Conservation (phyloP, 2,329 filamentous ascomycete genomes). For the Endoconidiophora polonica region DNA sequence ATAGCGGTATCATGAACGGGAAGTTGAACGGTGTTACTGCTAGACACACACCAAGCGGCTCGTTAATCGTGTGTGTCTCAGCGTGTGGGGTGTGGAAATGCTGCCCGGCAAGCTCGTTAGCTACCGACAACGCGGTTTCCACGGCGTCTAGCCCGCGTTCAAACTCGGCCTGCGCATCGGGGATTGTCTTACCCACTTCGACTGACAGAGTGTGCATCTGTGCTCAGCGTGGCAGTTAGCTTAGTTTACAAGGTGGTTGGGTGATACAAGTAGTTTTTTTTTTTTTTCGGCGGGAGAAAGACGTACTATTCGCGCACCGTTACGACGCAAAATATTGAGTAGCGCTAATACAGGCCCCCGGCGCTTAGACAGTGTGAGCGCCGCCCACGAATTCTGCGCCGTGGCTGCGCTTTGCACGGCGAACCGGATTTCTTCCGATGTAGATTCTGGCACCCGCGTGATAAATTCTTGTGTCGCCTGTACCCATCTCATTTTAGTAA, state of each 20-base stretch:
- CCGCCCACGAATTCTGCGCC: constrained; percentile 12
- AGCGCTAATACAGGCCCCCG: constrained; percentile 5
- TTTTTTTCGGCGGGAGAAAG: neutral
- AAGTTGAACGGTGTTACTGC: constrained; percentile 43
- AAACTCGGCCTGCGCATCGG: constrained; percentile 16
- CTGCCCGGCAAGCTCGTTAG: constrained; percentile 12
- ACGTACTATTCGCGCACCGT: constrained; percentile 12
- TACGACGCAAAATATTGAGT: constrained; percentile 3
- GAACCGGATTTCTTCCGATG: constrained; percentile 12
- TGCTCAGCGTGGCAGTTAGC: neutral
- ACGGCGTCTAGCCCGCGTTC: constrained; percentile 15
- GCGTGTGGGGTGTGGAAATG: constrained; percentile 1
- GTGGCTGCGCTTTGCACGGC: constrained; percentile 11
- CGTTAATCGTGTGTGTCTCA: constrained; percentile 16
- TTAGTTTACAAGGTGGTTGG: neutral
- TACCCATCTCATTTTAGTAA: neutral
- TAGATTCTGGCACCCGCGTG: constrained; percentile 17
- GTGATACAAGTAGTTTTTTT: too few relatives aligned
- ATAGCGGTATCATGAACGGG: constrained; percentile 27
- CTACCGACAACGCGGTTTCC: constrained; percentile 13
- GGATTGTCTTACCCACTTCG: constrained; percentile 16
- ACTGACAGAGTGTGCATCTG: constrained; percentile 6
- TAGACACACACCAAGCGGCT: constrained; percentile 32
- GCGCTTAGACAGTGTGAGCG: constrained; percentile 1
- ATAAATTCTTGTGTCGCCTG: constrained; percentile 14